These are phyloP conservation scores for Phylloporus sp. DNA, from an alignment of 768 basidiomycete genomes.

Conservation along the genomic window DNA sequence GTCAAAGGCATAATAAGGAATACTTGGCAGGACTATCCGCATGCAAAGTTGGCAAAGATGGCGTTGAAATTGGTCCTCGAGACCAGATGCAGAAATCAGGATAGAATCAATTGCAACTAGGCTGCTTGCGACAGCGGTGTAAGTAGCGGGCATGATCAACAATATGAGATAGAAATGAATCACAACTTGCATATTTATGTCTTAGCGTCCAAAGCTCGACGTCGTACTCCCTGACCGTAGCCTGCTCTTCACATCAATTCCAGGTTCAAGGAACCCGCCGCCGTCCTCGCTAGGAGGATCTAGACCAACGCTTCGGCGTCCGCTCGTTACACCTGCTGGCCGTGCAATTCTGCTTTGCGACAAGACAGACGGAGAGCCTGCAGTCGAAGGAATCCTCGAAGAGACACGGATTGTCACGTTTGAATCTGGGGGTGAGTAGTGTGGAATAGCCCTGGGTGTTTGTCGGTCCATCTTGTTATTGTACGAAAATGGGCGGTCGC, in stretches of 20 bases:
- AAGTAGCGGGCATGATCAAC: constrained; percentile 9
- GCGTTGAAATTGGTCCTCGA: constrained; percentile 20
- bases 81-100: constrained; percentile 16
- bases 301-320: constrained; percentile 41
- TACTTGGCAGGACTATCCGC: constrained; percentile 9
- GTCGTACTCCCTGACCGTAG: constrained; percentile 28
- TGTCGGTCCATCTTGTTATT: constrained; percentile 21
- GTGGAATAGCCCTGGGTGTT: constrained; percentile 37
- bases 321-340: constrained; percentile 35
- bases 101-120: constrained; percentile 11
- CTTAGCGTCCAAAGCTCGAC: constrained; percentile 19
- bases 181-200: constrained; percentile 13
- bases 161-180: constrained; percentile 7
- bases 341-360: constrained; percentile 47
- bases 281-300: constrained; percentile 24
- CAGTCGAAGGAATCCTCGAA: constrained; percentile 39
- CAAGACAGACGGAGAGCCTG: constrained; percentile 29
- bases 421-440: constrained; percentile 38
- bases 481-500: constrained; percentile 28
- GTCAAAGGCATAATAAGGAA: constrained; percentile 17
- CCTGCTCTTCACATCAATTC: constrained; percentile 19
- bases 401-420: constrained; percentile 48
- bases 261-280: constrained; percentile 14
- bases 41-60: constrained; percentile 7
- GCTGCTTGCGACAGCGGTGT: constrained; percentile 11